Evolutionary conservation across 352 stramenopile species (phyloP), one percentile per base, ranked within the genome.

Genomic region (Hyaloperonospora brassicae): DNA sequence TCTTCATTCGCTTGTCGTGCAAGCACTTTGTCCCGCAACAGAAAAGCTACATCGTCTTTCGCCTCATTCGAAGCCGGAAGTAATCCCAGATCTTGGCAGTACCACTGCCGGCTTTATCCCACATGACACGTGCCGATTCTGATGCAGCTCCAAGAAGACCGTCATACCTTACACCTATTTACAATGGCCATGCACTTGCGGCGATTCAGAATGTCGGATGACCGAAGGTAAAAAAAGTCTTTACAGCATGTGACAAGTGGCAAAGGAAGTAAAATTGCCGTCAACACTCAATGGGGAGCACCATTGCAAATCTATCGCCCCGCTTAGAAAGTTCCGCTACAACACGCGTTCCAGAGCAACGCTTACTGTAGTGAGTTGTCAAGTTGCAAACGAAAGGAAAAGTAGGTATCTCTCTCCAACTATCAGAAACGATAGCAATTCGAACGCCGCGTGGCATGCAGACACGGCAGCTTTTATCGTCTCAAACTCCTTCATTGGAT

Each of bases 121-220:
- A 71, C 38, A 90, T 84, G 22, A 90, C 79, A 59, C 86, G 77
- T 24, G 76, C 17, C 17, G 17, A 17, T 68, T 12, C 5, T 76
- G 79, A 55, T 90, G 79, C 44, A 73, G 51, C 31, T 87, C 68
- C 17, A 87, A 50, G 45, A 90, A 90, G 42, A 67, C 57, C 40
- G 74, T 86, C 5, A 87, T 62, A 64, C 87, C 79, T 51, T 85
- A 90, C 44, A 87, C 75, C 22, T 75, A 61, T 67, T 63, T 56
- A 84, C 62, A 54, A 87, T 84, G 48, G 69, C 76, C 11, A 87
- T 57, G 40, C 76, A 89, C 46, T 83, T 74, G 36, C 70, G 62
- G n/a, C 63, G 44, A 17, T 90, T 17, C 17, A 17, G 17, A 17
- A 17, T 17, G 17, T 17, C 17, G 17, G 17, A 17, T 17, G 17